Evolutionary conservation across 306 rosid genomes (phyloP).

Genomic region (Begonia peltatifolia): DNA sequence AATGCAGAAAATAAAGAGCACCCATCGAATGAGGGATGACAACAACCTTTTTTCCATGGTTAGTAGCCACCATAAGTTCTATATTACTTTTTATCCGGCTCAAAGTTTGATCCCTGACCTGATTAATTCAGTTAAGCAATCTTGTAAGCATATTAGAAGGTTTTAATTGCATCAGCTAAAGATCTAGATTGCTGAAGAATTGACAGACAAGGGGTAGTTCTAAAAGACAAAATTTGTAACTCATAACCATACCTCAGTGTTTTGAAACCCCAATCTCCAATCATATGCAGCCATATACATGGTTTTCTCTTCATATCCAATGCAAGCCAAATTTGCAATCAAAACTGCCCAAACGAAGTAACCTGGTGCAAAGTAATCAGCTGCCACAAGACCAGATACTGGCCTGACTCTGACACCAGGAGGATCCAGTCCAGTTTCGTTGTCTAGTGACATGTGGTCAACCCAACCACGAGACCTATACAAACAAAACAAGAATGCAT

Average conservation of each 20-base stretch:
- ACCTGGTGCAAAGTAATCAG: conserved; percentile 78
- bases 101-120: conserved; percentile 70
- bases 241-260: conserved; percentile 46
- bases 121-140: conserved; percentile 4
- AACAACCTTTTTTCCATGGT: conserved; percentile 23
- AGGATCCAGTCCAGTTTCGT: conserved; percentile 79
- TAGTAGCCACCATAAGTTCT: conserved; percentile 27
- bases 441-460: conserved; percentile 77
- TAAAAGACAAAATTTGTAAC: neutral
- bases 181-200: no score
- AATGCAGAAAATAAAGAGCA: conserved; percentile 33
- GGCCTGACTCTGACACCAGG: conserved; percentile 62
- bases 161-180: neutral
- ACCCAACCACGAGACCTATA: conserved; percentile 69
- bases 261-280: conserved; percentile 82
- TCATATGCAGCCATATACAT: conserved; percentile 92
- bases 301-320: conserved; percentile 75
- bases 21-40: conserved; percentile 37
- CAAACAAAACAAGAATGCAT: neutral
- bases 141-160: neutral
- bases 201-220: no score
- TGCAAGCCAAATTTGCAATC: conserved; percentile 71
- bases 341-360: conserved; percentile 84
- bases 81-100: conserved; percentile 76
- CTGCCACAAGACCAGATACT: conserved; percentile 83